Evolutionary conservation across 2,329 filamentous ascomycete genomes (phyloP).

Genomic region (Sporothrix inflata): DNA sequence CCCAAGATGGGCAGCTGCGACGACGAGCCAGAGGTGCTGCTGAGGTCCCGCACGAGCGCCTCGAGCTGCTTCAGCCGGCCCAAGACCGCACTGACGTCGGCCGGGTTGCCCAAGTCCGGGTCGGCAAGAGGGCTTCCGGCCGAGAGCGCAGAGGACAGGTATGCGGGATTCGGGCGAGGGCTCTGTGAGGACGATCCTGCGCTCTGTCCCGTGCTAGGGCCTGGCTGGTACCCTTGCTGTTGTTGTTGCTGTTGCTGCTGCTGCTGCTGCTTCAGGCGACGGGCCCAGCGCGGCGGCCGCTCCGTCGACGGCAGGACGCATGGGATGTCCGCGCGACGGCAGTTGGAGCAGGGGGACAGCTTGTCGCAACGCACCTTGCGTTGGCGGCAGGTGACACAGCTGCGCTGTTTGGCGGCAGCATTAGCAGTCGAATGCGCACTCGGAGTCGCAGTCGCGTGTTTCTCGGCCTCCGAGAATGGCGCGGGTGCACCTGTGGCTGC

Average conservation of each 20-base stretch:
- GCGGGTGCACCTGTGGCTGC: conserved; percentile 5
- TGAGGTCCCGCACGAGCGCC: conserved; percentile 54
- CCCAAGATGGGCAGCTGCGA: conserved; percentile 36
- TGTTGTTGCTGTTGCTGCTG: conserved; percentile 22
- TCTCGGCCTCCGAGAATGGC: conserved; percentile 34
- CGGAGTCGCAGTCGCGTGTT: conserved; percentile 31
- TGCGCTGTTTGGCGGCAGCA: conserved; percentile 45
- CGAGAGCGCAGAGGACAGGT: background rate
- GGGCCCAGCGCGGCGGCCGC: conserved; percentile 58
- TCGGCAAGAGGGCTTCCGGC: background rate
- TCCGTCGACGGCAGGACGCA: conserved; percentile 55
- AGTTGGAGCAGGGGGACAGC: conserved; percentile 58
- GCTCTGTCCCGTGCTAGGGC: background rate
- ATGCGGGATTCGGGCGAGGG: background rate
- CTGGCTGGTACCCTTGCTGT: background rate
- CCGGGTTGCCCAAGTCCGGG: conserved; percentile 34
- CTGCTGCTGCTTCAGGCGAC: conserved; percentile 43
- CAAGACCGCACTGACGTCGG: conserved; percentile 47
- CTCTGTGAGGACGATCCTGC: background rate
- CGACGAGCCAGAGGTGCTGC: conserved; percentile 37
- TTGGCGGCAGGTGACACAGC: conserved; percentile 54
- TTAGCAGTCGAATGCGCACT: background rate
- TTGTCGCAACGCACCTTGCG: conserved; percentile 64
- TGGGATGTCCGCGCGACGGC: conserved; percentile 54
- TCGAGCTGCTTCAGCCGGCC: conserved; percentile 55